These are phyloP conservation scores for Coccomyxa sp. DNA, from an alignment of 139 green algal genomes.

Conservation along the genomic window DNA sequence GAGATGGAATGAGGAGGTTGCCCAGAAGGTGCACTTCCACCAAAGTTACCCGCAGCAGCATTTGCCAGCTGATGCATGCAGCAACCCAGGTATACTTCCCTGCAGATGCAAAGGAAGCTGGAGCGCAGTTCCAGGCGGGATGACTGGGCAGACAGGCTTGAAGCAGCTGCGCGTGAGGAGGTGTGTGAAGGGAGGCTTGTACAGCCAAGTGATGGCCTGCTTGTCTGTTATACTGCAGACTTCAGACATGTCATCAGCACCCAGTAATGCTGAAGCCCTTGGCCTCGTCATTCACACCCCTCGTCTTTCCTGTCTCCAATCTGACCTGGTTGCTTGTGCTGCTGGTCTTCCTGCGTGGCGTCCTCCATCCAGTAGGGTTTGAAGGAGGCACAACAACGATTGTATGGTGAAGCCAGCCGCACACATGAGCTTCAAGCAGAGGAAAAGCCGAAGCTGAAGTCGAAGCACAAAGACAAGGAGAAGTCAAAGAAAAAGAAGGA, in stretches of 20 bases:
- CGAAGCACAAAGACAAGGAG: neutral
- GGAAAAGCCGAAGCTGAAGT: neutral
- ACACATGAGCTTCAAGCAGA: no score
- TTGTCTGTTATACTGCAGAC: no score
- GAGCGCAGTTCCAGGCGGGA: neutral
- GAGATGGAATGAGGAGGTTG: constrained; percentile 1
- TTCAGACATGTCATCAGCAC: no score
- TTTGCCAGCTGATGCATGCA: neutral
- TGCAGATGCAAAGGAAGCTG: constrained; percentile 13
- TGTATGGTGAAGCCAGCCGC: no score
- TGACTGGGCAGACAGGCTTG: constrained; percentile 9
- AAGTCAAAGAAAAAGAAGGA: constrained; percentile 7
- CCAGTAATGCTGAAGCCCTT: no score
- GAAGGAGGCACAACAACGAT: no score
- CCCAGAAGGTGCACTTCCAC: neutral
- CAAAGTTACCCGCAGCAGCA: no score
- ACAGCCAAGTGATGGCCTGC: no score
- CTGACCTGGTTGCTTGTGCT: neutral
- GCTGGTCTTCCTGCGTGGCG: no score
- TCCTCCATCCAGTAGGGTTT: no score
- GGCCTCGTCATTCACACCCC: no score
- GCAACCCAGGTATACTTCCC: neutral
- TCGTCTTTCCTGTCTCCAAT: neutral
- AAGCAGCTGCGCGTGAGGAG: constrained; percentile 5
- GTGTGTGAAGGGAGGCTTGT: neutral